phyloP scores from a whole-genome alignment of 2,329 filamentous ascomycete species.

The Fusarium anguioides region DNA sequence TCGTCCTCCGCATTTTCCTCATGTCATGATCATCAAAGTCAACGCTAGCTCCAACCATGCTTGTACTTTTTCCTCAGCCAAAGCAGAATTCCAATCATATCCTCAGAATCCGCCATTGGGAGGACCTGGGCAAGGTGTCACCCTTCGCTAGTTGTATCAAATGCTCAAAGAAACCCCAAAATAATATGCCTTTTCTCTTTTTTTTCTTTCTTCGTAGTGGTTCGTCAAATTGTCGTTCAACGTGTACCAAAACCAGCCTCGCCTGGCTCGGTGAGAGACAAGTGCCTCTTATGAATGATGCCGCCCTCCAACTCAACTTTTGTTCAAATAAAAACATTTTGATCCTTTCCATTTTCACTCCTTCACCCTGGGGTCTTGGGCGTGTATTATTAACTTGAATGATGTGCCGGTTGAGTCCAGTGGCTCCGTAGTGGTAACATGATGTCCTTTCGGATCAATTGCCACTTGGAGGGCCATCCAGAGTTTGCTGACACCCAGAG shows the following conservation, averaged over 20 bases:
- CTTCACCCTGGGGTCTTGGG: not conserved
- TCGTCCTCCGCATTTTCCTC: constrained; percentile 21
- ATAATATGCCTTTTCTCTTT: constrained; percentile 27
- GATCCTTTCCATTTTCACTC: not conserved
- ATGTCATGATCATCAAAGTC: constrained; percentile 32
- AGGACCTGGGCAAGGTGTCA: not conserved
- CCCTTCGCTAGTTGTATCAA: constrained; percentile 20
- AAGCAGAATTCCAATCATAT: constrained; percentile 7
- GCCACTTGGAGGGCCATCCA: not conserved
- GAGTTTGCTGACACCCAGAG: not conserved
- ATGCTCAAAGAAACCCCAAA: constrained; percentile 10
- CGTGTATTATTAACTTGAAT: not conserved
- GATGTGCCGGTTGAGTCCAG: not conserved
- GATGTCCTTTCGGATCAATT: constrained; percentile 5
- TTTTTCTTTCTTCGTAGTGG: constrained; percentile 34
- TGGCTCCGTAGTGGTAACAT: not conserved
- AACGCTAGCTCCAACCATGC: constrained; percentile 39
- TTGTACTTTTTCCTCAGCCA: constrained; percentile 26
- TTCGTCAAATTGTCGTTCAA: constrained; percentile 30
- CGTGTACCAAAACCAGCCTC: not conserved
- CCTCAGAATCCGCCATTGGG: constrained; percentile 1
- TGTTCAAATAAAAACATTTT: constrained; percentile 9
- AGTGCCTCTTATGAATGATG: constrained; percentile 15
- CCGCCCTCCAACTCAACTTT: constrained; percentile 14
- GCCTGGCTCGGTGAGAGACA: not conserved